Evolutionary conservation across 345 rosid species (phyloP).

Genomic region (Rhizophora mangle): DNA sequence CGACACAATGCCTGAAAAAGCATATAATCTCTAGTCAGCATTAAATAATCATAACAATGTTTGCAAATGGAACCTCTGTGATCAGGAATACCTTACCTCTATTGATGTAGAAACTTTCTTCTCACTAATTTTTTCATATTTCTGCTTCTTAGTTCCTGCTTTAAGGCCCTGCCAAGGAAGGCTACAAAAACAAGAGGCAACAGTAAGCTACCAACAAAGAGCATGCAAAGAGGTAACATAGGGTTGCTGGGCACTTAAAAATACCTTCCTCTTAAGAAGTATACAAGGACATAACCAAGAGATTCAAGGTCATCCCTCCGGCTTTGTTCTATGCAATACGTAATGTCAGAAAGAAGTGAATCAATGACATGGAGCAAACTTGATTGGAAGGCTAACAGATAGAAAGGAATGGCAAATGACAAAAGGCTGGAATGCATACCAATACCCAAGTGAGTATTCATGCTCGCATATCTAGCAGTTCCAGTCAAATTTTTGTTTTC

Average conservation of each 20-base stretch:
- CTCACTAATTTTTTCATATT: constrained; percentile 90
- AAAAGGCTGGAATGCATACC: constrained; percentile 39
- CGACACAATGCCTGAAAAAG: constrained; percentile 65
- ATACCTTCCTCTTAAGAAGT: constrained; percentile 87
- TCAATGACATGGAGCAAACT: background rate
- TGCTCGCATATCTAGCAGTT: constrained; percentile 95
- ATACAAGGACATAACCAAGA: constrained; percentile 93
- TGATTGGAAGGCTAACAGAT: background rate
- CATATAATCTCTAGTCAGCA: constrained; percentile 13
- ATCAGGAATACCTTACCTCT: constrained; percentile 48
- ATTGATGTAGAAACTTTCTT: constrained; percentile 85
- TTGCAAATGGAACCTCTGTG: constrained; percentile 2
- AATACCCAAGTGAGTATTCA: constrained; percentile 94
- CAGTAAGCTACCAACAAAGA: constrained; percentile 8
- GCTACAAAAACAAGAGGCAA: constrained; percentile 33
- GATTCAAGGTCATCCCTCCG: constrained; percentile 97
- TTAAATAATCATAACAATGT: background rate
- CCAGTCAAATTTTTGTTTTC: constrained; percentile 94
- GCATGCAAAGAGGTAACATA: background rate
- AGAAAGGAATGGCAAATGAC: background rate
- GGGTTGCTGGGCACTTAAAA: constrained; percentile 14
- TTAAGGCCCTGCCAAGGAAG: constrained; percentile 97
- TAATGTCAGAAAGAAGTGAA: background rate
- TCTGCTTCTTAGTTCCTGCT: constrained; percentile 92
- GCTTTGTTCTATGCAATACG: constrained; percentile 65